Percentiles rank a stretch among this genome's conserved stretches.
Evolutionary conservation across 2,329 filamentous ascomycete species (phyloP).

Genomic region (Polychaeton citri): DNA sequence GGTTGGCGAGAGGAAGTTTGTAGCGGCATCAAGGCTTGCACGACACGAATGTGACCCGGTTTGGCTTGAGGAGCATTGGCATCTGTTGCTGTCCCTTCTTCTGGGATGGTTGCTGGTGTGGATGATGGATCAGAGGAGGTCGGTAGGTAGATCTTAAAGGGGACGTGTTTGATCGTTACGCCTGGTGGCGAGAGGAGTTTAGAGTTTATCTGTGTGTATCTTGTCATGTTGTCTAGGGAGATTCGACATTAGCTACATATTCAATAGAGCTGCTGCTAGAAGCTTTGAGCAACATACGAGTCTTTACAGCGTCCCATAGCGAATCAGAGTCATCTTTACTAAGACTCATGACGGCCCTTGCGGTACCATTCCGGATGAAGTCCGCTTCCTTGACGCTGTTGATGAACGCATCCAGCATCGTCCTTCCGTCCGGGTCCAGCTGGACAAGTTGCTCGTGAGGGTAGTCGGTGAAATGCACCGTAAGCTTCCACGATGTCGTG

Average conservation of each 20-base stretch:
- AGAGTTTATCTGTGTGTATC: slow-evolving; percentile 62
- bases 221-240: slow-evolving; percentile 53
- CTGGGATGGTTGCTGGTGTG: slow-evolving; percentile 16
- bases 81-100: slow-evolving; percentile 9
- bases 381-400: slow-evolving; percentile 69
- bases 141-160: slow-evolving; percentile 73
- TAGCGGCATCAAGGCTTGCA: slow-evolving; percentile 60
- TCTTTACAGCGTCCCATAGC: slow-evolving; percentile 68
- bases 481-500: slow-evolving; percentile 40
- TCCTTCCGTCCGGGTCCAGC: slow-evolving; percentile 41
- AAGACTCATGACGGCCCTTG: slow-evolving; percentile 79
- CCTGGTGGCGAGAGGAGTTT: slow-evolving; percentile 62
- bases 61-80: slow-evolving; percentile 14
- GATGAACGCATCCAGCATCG: slow-evolving; percentile 52
- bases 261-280: background rate
- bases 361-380: slow-evolving; percentile 75
- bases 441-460: slow-evolving; percentile 45
- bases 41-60: slow-evolving; percentile 32
- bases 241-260: too few relatives aligned
- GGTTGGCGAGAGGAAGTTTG: slow-evolving; percentile 33
- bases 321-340: slow-evolving; percentile 72
- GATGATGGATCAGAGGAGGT: slow-evolving; percentile 27
- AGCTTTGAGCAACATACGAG: slow-evolving; percentile 37
- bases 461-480: slow-evolving; percentile 46
- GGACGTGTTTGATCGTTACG: slow-evolving; percentile 66